These are phyloP conservation scores for Nicotiana otophora DNA, from an alignment of 257 asterid genomes.

Conservation along the genomic window DNA sequence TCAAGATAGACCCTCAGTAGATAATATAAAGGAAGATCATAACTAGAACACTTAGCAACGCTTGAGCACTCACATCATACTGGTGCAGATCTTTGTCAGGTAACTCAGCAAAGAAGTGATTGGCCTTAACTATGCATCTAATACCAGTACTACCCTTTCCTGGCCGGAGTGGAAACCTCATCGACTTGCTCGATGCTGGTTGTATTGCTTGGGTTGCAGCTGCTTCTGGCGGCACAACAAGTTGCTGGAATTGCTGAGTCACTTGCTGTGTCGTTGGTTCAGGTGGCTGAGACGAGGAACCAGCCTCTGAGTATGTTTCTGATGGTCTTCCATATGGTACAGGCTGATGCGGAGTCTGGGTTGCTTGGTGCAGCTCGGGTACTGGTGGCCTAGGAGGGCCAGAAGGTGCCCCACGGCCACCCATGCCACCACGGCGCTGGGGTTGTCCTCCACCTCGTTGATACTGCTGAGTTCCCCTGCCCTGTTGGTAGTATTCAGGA, in stretches of 20 bases:
- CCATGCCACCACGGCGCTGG: slow-evolving; percentile 51
- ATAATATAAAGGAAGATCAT: not conserved
- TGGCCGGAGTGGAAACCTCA: slow-evolving; percentile 85
- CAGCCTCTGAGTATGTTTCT: slow-evolving; percentile 40
- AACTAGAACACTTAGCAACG: not conserved
- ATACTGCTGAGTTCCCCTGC: slow-evolving; percentile 31
- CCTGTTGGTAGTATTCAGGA: slow-evolving; percentile 31
- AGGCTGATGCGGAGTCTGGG: slow-evolving; percentile 45
- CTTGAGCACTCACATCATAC: slow-evolving; percentile 60
- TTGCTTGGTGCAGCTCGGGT: slow-evolving; percentile 99
- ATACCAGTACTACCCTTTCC: slow-evolving; percentile 74
- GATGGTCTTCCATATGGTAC: slow-evolving; percentile 35
- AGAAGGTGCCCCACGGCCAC: slow-evolving; percentile 60
- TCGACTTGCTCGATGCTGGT: slow-evolving; percentile 83
- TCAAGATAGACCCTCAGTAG: not conserved
- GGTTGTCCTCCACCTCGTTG: slow-evolving; percentile 49
- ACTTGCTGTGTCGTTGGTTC: slow-evolving; percentile 31
- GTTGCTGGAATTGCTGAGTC: slow-evolving; percentile 37
- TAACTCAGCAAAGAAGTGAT: slow-evolving; percentile 85
- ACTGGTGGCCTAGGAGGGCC: slow-evolving; percentile 61
- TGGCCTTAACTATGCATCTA: slow-evolving; percentile 82
- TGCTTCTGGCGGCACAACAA: slow-evolving; percentile 41
- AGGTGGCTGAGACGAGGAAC: slow-evolving; percentile 49
- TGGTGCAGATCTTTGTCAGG: slow-evolving; percentile 94
- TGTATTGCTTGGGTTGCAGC: slow-evolving; percentile 46